These are phyloP conservation scores for Conoideocrella luteorostrata DNA, from an alignment of 2,329 filamentous ascomycete species.

Conservation along the genomic window DNA sequence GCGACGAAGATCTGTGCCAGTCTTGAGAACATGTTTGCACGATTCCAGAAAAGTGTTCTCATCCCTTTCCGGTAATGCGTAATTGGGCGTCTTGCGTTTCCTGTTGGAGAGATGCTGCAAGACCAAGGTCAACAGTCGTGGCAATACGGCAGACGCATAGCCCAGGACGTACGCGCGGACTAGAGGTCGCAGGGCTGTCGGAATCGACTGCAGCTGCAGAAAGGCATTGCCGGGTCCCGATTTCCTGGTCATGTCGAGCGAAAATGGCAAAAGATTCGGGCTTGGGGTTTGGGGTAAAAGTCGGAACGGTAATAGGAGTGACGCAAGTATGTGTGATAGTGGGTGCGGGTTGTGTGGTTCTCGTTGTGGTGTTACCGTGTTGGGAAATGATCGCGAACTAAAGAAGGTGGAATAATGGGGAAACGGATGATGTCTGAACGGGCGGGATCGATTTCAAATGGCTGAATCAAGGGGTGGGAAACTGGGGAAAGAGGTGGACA, in stretches of 20 bases:
- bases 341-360: too few relatives aligned
- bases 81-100: slow-evolving; percentile 22
- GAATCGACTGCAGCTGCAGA: slow-evolving; percentile 29
- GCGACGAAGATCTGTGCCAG: slow-evolving; percentile 47
- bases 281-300: background rate
- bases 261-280: too few relatives aligned
- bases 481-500: background rate
- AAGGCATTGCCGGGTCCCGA: background rate
- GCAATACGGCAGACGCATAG: slow-evolving; percentile 53
- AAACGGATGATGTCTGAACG: background rate
- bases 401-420: background rate
- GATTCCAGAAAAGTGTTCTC: slow-evolving; percentile 25
- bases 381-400: slow-evolving; percentile 5
- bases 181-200: slow-evolving; percentile 47
- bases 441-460: background rate
- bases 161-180: slow-evolving; percentile 55
- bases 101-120: slow-evolving; percentile 41
- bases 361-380: background rate
- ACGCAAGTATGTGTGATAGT: too few relatives aligned
- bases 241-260: background rate
- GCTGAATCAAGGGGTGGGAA: background rate
- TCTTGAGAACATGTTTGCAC: slow-evolving; percentile 36
- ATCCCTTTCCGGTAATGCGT: slow-evolving; percentile 20
- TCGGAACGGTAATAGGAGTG: background rate
- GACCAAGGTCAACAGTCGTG: slow-evolving; percentile 48